Conservation (phyloP, 345 rosid species). For the Triadica sebifera region DNA sequence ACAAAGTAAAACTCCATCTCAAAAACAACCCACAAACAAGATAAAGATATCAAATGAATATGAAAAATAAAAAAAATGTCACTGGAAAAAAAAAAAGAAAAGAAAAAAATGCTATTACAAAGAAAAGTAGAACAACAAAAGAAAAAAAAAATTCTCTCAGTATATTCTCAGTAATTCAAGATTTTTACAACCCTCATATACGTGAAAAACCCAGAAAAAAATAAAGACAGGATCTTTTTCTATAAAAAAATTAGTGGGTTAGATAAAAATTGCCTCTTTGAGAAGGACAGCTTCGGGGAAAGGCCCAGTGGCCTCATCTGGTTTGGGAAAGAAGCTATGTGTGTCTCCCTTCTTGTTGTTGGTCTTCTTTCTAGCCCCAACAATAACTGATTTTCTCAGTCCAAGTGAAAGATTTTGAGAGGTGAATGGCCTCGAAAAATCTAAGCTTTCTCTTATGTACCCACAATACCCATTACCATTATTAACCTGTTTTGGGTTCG, state of each 20-base stretch:
- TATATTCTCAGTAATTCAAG: neutral
- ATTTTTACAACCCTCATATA: neutral
- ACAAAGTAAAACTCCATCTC: slow-evolving; percentile 20
- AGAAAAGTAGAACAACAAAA: neutral
- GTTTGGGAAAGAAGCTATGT: slow-evolving; percentile 50
- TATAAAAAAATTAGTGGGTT: too few relatives aligned
- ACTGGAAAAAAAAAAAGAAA: too few relatives aligned
- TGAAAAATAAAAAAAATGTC: too few relatives aligned
- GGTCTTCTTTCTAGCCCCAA: slow-evolving; percentile 46
- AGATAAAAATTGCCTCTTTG: slow-evolving; percentile 51
- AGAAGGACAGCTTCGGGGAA: slow-evolving; percentile 90
- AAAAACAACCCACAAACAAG: slow-evolving; percentile 19
- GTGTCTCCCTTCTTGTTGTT: slow-evolving; percentile 43
- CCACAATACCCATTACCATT: slow-evolving; percentile 1
- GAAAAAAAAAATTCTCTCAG: neutral
- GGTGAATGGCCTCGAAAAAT: slow-evolving; percentile 6
- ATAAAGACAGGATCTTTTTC: neutral
- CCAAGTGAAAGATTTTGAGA: slow-evolving; percentile 15
- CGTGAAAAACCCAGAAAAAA: neutral
- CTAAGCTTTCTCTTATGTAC: slow-evolving; percentile 18
- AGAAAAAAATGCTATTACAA: too few relatives aligned
- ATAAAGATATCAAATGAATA: too few relatives aligned
- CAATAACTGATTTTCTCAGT: slow-evolving; percentile 43
- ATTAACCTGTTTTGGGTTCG: slow-evolving; percentile 22
- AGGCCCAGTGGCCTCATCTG: slow-evolving; percentile 66